Base-by-base conservation (phyloP, 257 asterid genomes). In the Thymus quinquecostatus region DNA sequence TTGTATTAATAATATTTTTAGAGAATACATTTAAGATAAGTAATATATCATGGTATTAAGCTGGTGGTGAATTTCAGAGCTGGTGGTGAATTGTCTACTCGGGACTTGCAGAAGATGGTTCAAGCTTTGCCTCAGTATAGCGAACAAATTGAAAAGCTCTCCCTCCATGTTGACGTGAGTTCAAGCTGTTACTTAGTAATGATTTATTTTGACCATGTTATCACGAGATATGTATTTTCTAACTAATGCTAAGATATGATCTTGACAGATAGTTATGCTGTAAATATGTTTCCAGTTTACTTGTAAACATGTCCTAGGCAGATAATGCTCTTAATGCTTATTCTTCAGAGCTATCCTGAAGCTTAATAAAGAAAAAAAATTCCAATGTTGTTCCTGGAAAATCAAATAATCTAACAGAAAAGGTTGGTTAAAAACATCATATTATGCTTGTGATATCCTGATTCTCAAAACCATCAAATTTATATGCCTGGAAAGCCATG, bases 141-240 rank as follows among this genome's bases (percentile, higher is more conserved):
- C 74, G 98, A 95, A 85, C 99, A 95, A 81, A 95, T 92, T 56
- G 99, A 95, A 81, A 95, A 92, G 84, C 98, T 95, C 74, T 95
- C 99, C 57, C 99, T 95, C 65, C 99, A 95, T 90, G 97, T 95
- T 64, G 99, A 95, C 85, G 99, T 95, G 84, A 90, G 99, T 95
- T n/a, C n/a, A n/a, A n/a, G 36, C 63, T 71, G 69, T 67, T 28
- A 40, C 73, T 44, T 69, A 34, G 2, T 36, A 56, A 47, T 54
- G 60, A 53, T 60, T 45, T 68, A 55, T 33, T 29, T 70, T 63
- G 72, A 66, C 8, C 30, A 48, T 36, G 68, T 21, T 49, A 34
- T 60, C 47, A 30, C 12, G 9, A 5, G 33, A 59, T n/a, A 43
- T 4, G 36, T 69, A 14, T 71, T 60, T 65, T 73, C 43, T 73